These are phyloP conservation scores for Fusarium cicatricum DNA, from an alignment of 2,329 filamentous ascomycete genomes.

Conservation along the genomic window DNA sequence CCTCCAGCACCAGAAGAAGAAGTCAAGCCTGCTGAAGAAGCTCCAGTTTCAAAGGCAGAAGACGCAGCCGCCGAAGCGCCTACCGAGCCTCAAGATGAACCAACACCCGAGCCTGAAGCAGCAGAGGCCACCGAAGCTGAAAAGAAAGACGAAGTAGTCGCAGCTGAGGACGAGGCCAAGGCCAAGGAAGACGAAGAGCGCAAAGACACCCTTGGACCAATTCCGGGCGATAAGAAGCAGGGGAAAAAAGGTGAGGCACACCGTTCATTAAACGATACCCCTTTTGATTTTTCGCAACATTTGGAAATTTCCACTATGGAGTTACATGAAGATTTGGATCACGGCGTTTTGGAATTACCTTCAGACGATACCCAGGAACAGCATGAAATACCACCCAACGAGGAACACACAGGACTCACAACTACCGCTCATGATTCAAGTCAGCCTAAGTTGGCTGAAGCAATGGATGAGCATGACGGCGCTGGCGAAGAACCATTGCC, in stretches of 20 bases:
- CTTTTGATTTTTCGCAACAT: conserved; percentile 47
- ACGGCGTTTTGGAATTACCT: conserved; percentile 42
- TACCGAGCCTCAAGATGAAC: conserved; percentile 27
- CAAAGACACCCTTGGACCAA: conserved; percentile 52
- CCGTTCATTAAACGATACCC: conserved; percentile 50
- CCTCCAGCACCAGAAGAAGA: conserved; percentile 23
- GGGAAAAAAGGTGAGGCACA: conserved; percentile 56
- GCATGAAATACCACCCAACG: conserved; percentile 26
- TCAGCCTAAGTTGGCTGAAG: conserved; percentile 21
- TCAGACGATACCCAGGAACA: conserved; percentile 39
- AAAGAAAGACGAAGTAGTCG: conserved; percentile 22
- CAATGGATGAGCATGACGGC: conserved; percentile 10
- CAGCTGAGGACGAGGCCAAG: conserved; percentile 30
- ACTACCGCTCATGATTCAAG: conserved; percentile 19
- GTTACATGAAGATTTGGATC: conserved; percentile 37
- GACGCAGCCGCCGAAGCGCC: conserved; percentile 20
- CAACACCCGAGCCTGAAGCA: conserved; percentile 30
- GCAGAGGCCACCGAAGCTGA: conserved; percentile 28
- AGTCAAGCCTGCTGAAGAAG: conserved; percentile 27
- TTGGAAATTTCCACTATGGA: conserved; percentile 41
- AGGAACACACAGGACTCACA: conserved; percentile 39
- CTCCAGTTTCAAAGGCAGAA: conserved; percentile 26
- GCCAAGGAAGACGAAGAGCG: conserved; percentile 46
- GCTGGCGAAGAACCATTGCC: not conserved
- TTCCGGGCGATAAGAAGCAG: conserved; percentile 48